A percentile compares a stretch with the other conserved stretches of the same genome.
Conservation (phyloP, 495 filamentous ascomycete genomes). For the Cladorrhinum samala region DNA sequence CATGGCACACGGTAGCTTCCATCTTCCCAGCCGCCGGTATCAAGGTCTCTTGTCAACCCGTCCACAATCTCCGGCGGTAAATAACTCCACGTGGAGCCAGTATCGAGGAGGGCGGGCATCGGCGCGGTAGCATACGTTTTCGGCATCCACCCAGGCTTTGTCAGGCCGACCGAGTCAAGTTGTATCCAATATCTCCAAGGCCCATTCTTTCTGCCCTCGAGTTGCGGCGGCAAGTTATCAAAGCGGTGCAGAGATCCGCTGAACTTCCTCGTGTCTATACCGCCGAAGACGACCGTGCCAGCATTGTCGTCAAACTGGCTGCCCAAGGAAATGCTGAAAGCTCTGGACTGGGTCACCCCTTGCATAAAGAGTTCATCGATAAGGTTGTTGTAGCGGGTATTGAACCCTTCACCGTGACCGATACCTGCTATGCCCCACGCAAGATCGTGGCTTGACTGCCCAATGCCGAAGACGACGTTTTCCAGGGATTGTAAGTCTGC, state of each 20-base stretch:
- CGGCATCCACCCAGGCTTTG: conserved; percentile 37
- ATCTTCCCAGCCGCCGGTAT: conserved; percentile 41
- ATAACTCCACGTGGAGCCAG: conserved; percentile 74
- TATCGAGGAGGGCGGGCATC: conserved; percentile 69
- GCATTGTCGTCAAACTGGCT: conserved; percentile 29
- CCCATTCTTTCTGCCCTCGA: conserved; percentile 17
- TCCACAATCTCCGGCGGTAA: conserved; percentile 60
- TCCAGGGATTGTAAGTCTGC: conserved; percentile 11
- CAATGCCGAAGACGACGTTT: conserved; percentile 34
- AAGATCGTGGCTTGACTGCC: conserved; percentile 25
- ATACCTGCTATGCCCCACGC: conserved; percentile 35
- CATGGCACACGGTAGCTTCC: conserved; percentile 59
- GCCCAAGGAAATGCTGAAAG: conserved; percentile 37
- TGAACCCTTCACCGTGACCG: conserved; percentile 28
- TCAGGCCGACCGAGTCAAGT: conserved; percentile 50
- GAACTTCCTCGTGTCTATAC: conserved; percentile 78
- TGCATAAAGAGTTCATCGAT: conserved; percentile 33
- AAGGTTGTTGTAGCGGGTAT: conserved; percentile 32
- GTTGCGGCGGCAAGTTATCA: conserved; percentile 45
- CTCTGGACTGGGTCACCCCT: conserved; percentile 32
- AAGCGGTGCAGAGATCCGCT: conserved; percentile 62
- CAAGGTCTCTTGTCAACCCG: conserved; percentile 55
- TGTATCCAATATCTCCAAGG: conserved; percentile 44
- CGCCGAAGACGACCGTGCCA: conserved; percentile 82
- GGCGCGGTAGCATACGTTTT: conserved; percentile 41